Evolutionary conservation across 805 yeast species (phyloP), one percentile per base, ranked within the genome.

Genomic region (Candida ficus): DNA sequence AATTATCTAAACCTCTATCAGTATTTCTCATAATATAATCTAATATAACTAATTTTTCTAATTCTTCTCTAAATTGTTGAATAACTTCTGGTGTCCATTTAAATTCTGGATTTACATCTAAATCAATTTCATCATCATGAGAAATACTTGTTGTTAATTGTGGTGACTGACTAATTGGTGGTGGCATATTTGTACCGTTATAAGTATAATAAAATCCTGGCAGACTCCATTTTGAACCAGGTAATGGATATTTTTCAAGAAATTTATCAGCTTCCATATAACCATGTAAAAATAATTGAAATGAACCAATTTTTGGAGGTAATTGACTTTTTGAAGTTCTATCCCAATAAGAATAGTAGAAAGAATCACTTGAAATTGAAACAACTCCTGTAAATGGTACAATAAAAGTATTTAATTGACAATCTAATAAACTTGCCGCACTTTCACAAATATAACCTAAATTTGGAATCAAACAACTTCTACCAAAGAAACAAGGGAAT

Each of bases 1-100:
- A 83, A 50, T 83, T 83, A 53, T 83, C 90, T 10, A 77, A 56
- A 0, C 86, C 85, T 29, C 91, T 61, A 55, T 83, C 90, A 0
- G 91, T 83, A 50, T 83, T 83, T 48, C 90, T 61, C 73, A 82
- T 79, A 3, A 83, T 71, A 49, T 82, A 83, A 50, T 83, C 90
- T 22, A 83, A 60, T 27, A 83, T 75, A 1, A 83, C 87, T 47
- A 83, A 61, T 50, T 81, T 81, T 50, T 83, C 89, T 22, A 83
- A 54, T 55, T 83, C 82, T 39, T 71, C 68, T 29, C 80, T 66
- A 46, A 83, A 77, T 43, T 77, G 77, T 29, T 52, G 46, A 7
- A 81, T 50, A 1, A 67, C 63, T 7, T 61, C 61, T 14, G 66
- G 63, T 3, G 76, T 75, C 88, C 90, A 82, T 32, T 57, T 48